These are phyloP conservation scores for Rhizopus microsporus DNA, from an alignment of 371 early-diverging fungal species.

Conservation along the genomic window DNA sequence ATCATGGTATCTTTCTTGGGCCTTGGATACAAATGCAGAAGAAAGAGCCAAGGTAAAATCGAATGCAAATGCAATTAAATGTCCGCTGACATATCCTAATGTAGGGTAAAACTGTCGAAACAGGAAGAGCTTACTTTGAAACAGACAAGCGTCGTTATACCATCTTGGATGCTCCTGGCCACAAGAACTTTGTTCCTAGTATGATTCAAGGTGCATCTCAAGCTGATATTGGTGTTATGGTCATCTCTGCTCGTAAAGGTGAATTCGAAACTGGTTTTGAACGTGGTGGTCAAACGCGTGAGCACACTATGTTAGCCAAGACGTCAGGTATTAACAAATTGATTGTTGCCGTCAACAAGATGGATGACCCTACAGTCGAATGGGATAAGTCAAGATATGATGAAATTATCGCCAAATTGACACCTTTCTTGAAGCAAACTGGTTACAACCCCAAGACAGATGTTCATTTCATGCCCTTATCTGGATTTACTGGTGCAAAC, in stretches of 20 bases:
- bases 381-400: constrained; percentile 94
- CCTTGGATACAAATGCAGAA: constrained; percentile 93
- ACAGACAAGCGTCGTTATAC: constrained; percentile 94
- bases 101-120: constrained; percentile 96
- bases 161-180: constrained; percentile 99
- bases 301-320: constrained; percentile 97
- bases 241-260: constrained; percentile 98
- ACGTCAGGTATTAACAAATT: constrained; percentile 94
- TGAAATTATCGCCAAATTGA: constrained; percentile 80
- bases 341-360: constrained; percentile 96
- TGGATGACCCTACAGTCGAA: constrained; percentile 96
- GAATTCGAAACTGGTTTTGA: constrained; percentile 99
- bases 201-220: constrained; percentile 98
- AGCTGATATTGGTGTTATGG: constrained; percentile 95
- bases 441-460: constrained; percentile 93
- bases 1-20: constrained; percentile 98
- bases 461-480: constrained; percentile 88
- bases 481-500: constrained; percentile 96
- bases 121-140: constrained; percentile 97
- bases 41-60: constrained; percentile 89
- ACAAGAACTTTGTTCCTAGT: constrained; percentile 99
- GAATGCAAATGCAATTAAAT: not conserved
- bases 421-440: constrained; percentile 89
- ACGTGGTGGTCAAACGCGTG: constrained; percentile 99
- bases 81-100: not conserved